Percentiles rank a stretch among this genome's conserved stretches.
Evolutionary conservation across 306 rosid species (phyloP).

Genomic region (Vigna reflexopilosa): DNA sequence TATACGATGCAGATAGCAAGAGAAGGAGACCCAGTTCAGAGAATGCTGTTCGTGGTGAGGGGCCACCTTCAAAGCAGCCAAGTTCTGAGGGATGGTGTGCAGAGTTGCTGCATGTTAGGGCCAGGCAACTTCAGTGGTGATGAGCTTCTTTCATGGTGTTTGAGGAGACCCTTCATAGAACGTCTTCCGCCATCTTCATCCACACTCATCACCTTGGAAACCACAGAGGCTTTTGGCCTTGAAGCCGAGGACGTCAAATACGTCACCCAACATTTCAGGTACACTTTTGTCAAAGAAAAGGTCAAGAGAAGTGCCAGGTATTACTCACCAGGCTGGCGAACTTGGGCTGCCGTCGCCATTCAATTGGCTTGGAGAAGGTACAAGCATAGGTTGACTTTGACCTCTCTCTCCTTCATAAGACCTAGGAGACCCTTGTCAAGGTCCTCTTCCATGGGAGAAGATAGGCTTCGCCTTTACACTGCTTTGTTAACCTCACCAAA

Average conservation of each 20-base stretch:
- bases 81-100: constrained; percentile 72
- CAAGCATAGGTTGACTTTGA: constrained; percentile 68
- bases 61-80: constrained; percentile 95
- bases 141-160: constrained; percentile 93
- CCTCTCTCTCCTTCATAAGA: constrained; percentile 76
- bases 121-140: constrained; percentile 93
- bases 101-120: constrained; percentile 90
- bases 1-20: constrained; percentile 63
- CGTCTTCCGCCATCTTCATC: constrained; percentile 81
- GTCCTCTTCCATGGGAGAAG: constrained; percentile 81
- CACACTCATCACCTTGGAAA: constrained; percentile 74
- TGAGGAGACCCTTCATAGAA: constrained; percentile 80
- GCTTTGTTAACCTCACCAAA: constrained; percentile 89
- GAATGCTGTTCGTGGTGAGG: constrained; percentile 88
- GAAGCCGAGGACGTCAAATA: constrained; percentile 86
- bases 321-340: constrained; percentile 93
- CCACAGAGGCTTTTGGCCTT: constrained; percentile 84
- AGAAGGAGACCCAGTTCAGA: constrained; percentile 94
- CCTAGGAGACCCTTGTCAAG: constrained; percentile 83
- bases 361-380: constrained; percentile 92
- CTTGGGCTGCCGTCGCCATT: constrained; percentile 93
- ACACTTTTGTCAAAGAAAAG: constrained; percentile 86
- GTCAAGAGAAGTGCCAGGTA: constrained; percentile 89
- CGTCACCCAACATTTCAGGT: constrained; percentile 88
- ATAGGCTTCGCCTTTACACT: constrained; percentile 77